A percentile compares a stretch with the other conserved stretches of the same genome.
Evolutionary conservation across 495 filamentous ascomycete genomes (phyloP).

Genomic region (Pseudomonodictys pantanalensis): DNA sequence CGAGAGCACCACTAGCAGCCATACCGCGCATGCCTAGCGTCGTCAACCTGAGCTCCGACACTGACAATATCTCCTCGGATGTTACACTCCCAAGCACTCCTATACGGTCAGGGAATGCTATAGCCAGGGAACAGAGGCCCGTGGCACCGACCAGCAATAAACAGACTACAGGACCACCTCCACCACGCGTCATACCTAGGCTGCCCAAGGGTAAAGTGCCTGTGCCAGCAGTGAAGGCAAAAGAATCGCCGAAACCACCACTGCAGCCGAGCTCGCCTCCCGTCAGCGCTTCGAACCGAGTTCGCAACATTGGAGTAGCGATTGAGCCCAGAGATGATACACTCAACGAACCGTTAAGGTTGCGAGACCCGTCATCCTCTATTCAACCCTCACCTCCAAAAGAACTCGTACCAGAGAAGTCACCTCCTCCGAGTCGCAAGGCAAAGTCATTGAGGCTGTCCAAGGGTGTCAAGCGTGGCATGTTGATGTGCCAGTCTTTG

Average conservation of each 20-base stretch:
- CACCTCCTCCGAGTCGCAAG: slow-evolving; percentile 22
- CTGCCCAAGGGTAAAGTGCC: slow-evolving; percentile 7
- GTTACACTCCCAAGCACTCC: slow-evolving; percentile 30
- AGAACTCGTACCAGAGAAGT: background rate
- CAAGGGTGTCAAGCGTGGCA: slow-evolving; percentile 8
- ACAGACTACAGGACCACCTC: background rate
- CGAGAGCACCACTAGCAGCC: background rate
- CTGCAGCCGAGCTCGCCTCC: slow-evolving; percentile 20
- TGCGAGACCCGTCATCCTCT: background rate
- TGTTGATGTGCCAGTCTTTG: slow-evolving; percentile 21
- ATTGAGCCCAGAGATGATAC: background rate
- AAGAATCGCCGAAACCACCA: slow-evolving; percentile 3
- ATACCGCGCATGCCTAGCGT: slow-evolving; percentile 5
- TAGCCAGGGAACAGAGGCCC: background rate
- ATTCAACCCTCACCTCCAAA: background rate
- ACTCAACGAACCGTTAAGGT: background rate
- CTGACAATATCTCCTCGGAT: slow-evolving; percentile 26
- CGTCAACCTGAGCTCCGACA: slow-evolving; percentile 35
- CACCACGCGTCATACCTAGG: background rate
- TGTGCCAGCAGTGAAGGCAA: background rate
- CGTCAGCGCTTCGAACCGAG: slow-evolving; percentile 25
- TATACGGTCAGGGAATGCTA: background rate
- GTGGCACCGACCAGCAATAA: background rate
- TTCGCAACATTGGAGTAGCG: slow-evolving; percentile 13
- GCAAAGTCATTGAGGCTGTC: slow-evolving; percentile 28